Base-by-base conservation (phyloP, 2,329 filamentous ascomycete species). In the Talaromyces sp. region DNA sequence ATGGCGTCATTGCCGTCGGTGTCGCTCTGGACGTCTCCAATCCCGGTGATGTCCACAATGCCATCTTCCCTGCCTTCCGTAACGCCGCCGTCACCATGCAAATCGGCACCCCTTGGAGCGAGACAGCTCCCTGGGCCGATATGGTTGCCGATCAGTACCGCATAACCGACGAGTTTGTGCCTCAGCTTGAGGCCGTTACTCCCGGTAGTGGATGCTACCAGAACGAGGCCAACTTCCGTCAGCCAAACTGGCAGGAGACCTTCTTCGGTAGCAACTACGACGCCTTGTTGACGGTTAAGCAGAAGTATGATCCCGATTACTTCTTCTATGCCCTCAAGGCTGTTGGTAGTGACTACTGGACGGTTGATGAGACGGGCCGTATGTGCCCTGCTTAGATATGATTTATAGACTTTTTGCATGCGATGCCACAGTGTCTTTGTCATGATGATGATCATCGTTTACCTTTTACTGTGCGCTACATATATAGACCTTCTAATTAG, bases 21-120 rank as follows among this genome's bases (percentile, higher is more conserved):
- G 76, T 80, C 1, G 76, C 74, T 7, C 65, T 80, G 65, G 75
- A 62, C 39, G 60, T 62, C 16, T 54, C 81, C 65, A 76, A 76
- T 3, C 65, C 71, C n/a, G 75, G 57, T 63, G 45, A 73, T 56
- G 73, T 75, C 7, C 67, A 73, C 60, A 81, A 80, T 63, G 74
- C 80, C 22, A 76, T 82, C n/a, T 75, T 77, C 65, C 75, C 78
- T 0, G 74, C 73, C 8, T 77, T 78, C 73, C 74, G 80, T 56
- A 71, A 76, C 22, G 73, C 76, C 1, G 50, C 77, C 31, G 70
- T 76, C 37, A 70, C 75, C 62, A 74, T 75, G 9, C 70, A 79
- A 11, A 74, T 79, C 37, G 74, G 75, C 8, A 76, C 73, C 3
- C 64, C 68, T 1, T 80, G 76, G 75, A 76, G 75, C 67, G 75